These are phyloP conservation scores for Canna indica DNA, from an alignment of 176 grass and related monocot genomes.

Conservation along the genomic window DNA sequence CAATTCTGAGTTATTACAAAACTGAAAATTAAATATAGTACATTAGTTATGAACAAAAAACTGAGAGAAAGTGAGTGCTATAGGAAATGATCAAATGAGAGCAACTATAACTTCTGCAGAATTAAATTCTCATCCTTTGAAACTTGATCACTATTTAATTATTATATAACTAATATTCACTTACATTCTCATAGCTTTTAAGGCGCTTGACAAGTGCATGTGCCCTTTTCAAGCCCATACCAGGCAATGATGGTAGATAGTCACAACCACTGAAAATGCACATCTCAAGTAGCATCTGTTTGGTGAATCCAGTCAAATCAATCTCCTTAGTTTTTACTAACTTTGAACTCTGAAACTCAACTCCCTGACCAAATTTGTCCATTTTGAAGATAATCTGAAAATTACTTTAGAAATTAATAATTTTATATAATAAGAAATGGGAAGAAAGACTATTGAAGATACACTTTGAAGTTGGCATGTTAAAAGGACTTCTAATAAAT, in stretches of 20 bases:
- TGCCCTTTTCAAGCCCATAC: conserved; percentile 93
- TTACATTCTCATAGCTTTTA: conserved; percentile 84
- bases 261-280: conserved; percentile 98
- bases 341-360: conserved; percentile 61
- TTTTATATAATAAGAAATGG: not conserved
- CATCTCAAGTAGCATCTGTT: conserved; percentile 96
- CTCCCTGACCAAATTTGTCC: conserved; percentile 96
- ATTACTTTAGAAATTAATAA: conserved; percentile 15
- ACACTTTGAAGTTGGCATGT: not conserved
- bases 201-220: conserved; percentile 72
- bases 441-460: conserved; percentile 11
- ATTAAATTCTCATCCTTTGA: not conserved
- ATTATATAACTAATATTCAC: not conserved
- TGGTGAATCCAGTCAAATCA: conserved; percentile 72
- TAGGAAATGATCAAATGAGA: not conserved
- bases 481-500: not conserved
- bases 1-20: not conserved
- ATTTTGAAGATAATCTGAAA: conserved; percentile 97
- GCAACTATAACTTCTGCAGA: not conserved
- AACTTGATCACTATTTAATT: not conserved
- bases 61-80: too few relatives aligned
- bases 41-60: not conserved
- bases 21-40: not conserved
- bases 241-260: conserved; percentile 83
- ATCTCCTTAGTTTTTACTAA: conserved; percentile 67